Base-by-base conservation (phyloP, 805 yeast species). In the Henningerozyma blattae region DNA sequence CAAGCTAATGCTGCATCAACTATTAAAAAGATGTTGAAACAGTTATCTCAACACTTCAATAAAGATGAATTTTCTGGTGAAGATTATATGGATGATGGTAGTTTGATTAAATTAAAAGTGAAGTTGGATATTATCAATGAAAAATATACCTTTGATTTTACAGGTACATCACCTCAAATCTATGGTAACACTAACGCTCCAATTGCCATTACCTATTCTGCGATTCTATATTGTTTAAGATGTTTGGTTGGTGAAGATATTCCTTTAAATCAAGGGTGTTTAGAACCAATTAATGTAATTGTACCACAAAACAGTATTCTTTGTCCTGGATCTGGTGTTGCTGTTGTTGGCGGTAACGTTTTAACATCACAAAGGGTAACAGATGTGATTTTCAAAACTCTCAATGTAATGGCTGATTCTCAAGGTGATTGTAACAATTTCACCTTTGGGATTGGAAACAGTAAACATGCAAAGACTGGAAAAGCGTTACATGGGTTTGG, bases 351-450 rank as follows among this genome's bases (percentile, higher is more conserved):
- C 30, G 95, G 95, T 7, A 89, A 89, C 54, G 97, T 89, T 6
- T 80, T 87, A 59, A 89, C 97, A 1, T 80, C 95, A 1, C 97
- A 91, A 57, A 69, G 96, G 46, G 75, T 91, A 31, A 86, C 94
- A 0, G 96, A 87, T 57, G 89, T 82, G 2, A 72, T 91, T 27
- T 64, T 89, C 48, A 78, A 77, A 47, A 91, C 97, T 0, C 86
- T 91, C 54, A 68, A 72, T 40, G 85, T 86, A 4, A 81, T 85
- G 63, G 96, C 96, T 2, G 95, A 86, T 43, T 86, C 96, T 1
- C 97, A 89, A 59, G 95, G 96, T 28, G 86, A 91, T 39, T 84
- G 95, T 56, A 89, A 91, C 58, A 91, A 89, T 58, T 73, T 89
- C 46, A 87, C 95, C 0, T 89, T 87, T 62, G 96, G 96, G 17